Conservation (phyloP, 371 early-diverging fungal species). For the Circinella umbellata region DNA sequence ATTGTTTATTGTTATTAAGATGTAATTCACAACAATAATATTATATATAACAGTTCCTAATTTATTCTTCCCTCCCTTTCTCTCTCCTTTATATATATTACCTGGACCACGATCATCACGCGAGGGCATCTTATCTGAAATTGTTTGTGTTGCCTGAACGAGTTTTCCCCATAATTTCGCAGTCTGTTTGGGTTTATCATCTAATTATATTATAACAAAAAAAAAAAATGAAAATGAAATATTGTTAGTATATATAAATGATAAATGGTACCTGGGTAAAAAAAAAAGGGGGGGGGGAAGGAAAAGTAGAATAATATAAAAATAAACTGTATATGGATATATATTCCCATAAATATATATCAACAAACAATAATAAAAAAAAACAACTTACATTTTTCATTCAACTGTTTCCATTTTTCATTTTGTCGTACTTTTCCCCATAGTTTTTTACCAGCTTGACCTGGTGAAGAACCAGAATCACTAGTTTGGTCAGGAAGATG, state of each 20-base stretch:
- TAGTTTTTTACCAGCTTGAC: conserved; percentile 35
- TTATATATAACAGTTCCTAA: too few relatives aligned
- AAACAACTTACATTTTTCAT: conserved; percentile 33
- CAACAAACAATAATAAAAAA: neutral
- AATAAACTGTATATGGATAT: neutral
- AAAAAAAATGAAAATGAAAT: neutral
- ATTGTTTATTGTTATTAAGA: neutral
- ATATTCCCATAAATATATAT: neutral
- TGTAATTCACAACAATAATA: too few relatives aligned
- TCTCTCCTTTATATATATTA: neutral
- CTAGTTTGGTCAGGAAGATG: conserved; percentile 33
- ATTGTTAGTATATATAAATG: neutral
- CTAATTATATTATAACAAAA: conserved; percentile 17
- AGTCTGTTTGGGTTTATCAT: conserved; percentile 38
- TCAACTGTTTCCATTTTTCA: conserved; percentile 55
- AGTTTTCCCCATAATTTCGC: conserved; percentile 61
- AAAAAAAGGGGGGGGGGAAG: neutral
- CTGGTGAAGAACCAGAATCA: conserved; percentile 2
- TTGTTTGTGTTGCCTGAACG: conserved; percentile 61
- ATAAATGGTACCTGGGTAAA: neutral
- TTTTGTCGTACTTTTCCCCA: conserved; percentile 57
- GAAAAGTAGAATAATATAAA: neutral
- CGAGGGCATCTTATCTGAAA: conserved; percentile 56
- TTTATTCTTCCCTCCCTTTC: too few relatives aligned
- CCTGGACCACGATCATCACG: conserved; percentile 28